phyloP scores from a whole-genome alignment of 108 stramenopile species.

The Hondaea fermentalgiana region DNA sequence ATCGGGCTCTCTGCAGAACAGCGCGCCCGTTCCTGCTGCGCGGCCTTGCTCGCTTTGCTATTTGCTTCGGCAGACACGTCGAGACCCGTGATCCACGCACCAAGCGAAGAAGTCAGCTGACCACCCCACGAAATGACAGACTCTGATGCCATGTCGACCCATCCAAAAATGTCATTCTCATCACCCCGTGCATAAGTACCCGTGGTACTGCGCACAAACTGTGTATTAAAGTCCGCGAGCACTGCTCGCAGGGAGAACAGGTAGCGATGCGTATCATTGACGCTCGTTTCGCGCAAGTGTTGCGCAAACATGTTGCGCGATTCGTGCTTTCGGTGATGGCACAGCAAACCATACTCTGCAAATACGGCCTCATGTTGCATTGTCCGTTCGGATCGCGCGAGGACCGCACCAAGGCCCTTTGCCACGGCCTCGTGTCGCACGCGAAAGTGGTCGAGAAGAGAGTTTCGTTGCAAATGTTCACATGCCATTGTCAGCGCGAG shows the following conservation, averaged over 20 bases:
- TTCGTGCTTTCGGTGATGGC: constrained; percentile 5
- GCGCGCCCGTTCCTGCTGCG: neutral
- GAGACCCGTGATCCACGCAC: neutral
- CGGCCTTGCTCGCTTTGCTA: no score
- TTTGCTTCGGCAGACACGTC: neutral
- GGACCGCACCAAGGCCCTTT: neutral
- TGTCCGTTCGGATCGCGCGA: neutral
- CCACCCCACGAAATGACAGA: neutral
- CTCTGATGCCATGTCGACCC: neutral
- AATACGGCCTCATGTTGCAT: neutral
- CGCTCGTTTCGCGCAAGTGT: neutral
- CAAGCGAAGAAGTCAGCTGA: neutral
- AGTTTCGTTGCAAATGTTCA: neutral
- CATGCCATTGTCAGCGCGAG: neutral
- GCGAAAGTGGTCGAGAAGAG: neutral
- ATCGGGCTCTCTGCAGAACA: neutral
- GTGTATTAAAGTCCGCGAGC: neutral
- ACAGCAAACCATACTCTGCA: neutral
- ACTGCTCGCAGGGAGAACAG: neutral
- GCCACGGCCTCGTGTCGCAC: neutral
- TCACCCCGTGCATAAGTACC: neutral
- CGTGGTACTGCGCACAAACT: neutral
- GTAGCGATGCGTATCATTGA: neutral
- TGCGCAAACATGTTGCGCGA: neutral
- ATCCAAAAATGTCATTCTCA: neutral